phyloP scores from a whole-genome alignment of 106 monocot genomes.

The Posidonia australis region DNA sequence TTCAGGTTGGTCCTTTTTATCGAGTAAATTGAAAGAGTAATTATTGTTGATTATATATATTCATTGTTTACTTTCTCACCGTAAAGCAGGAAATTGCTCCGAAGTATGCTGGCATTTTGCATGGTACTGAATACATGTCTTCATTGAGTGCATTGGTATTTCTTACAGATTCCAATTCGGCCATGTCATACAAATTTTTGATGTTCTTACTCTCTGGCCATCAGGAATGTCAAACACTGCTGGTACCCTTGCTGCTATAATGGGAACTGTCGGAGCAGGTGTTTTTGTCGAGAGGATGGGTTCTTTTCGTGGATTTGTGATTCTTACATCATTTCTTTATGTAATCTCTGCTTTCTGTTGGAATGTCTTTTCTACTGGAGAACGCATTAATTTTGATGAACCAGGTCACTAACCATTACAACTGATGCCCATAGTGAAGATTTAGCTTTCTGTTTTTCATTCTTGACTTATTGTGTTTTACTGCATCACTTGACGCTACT shows the following conservation, averaged over 20 bases:
- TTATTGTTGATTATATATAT: background rate
- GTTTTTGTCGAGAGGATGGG: slow-evolving; percentile 87
- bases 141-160: background rate
- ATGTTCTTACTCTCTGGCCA: no score
- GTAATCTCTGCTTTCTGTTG: slow-evolving; percentile 60
- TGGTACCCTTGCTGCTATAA: slow-evolving; percentile 74
- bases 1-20: slow-evolving; percentile 40
- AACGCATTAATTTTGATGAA: slow-evolving; percentile 44
- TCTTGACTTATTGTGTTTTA: no score
- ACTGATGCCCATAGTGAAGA: no score
- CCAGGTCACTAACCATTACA: slow-evolving; percentile 7
- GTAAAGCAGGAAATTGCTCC: slow-evolving; percentile 80
- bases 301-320: slow-evolving; percentile 83
- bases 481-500: background rate
- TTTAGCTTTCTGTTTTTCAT: no score
- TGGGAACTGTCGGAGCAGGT: slow-evolving; percentile 89
- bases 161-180: background rate
- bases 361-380: slow-evolving; percentile 71
- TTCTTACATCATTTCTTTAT: slow-evolving; percentile 70
- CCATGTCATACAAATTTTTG: no score
- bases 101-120: slow-evolving; percentile 71
- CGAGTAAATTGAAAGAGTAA: background rate
- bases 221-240: slow-evolving; percentile 94
- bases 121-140: slow-evolving; percentile 27
- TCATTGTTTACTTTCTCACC: slow-evolving; percentile 2